Conservation (phyloP, 2,329 filamentous ascomycete genomes). For the Falciphora oryzae region DNA sequence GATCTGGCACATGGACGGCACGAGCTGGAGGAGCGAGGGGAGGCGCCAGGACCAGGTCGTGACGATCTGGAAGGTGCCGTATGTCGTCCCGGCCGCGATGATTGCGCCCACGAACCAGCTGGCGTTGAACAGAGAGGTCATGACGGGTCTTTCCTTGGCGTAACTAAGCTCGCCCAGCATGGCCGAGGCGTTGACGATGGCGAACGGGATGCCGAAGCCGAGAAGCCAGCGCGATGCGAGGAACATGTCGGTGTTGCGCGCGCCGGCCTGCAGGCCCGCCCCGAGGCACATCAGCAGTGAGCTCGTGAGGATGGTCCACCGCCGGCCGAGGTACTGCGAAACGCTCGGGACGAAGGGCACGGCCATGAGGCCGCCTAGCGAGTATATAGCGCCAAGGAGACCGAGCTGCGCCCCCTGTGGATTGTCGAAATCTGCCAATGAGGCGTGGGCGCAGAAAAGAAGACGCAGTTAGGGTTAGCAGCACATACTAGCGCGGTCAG, state of each 20-base stretch:
- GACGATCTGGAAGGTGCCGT: conserved; percentile 16
- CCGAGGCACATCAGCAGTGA: conserved; percentile 31
- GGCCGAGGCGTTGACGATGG: conserved; percentile 25
- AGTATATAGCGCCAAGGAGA: conserved; percentile 36
- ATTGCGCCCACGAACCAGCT: conserved; percentile 30
- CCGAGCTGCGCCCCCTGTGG: conserved; percentile 33
- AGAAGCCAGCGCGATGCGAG: conserved; percentile 15
- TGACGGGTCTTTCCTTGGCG: conserved; percentile 24
- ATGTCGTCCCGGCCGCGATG: conserved; percentile 38
- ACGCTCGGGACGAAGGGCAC: conserved; percentile 34
- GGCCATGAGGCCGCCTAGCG: conserved; percentile 35
- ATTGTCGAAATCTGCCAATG: conserved; percentile 30
- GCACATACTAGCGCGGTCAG: too few relatives aligned
- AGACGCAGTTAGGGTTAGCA: too few relatives aligned
- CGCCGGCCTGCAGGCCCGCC: conserved; percentile 28
- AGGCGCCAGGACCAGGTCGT: conserved; percentile 18
- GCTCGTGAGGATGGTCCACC: conserved; percentile 27
- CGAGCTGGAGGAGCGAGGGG: conserved; percentile 14
- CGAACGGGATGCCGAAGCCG: conserved; percentile 16
- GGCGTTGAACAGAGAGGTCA: conserved; percentile 19
- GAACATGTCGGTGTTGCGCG: conserved; percentile 27
- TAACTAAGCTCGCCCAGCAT: conserved; percentile 32
- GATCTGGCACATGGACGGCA: conserved; percentile 11
- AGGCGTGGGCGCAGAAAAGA: not conserved
- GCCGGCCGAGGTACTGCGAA: conserved; percentile 33